Conservation (phyloP, 2,329 filamentous ascomycete species). For the Thelonectria rubi region DNA sequence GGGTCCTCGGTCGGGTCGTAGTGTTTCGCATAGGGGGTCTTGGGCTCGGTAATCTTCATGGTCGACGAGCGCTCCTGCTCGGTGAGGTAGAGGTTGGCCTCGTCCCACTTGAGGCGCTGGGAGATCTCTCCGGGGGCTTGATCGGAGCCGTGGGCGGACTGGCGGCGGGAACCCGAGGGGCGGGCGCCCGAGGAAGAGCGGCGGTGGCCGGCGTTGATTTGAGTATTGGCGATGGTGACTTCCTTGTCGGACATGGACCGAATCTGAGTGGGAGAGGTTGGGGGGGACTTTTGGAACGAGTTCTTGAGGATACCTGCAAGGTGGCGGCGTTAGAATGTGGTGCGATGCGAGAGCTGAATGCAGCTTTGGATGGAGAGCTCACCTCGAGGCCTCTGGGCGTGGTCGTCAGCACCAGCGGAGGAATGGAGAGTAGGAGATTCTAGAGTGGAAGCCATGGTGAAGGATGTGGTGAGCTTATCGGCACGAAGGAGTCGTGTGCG, state of each 20-base stretch:
- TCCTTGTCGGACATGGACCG: slow-evolving; percentile 76
- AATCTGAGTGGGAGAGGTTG: slow-evolving; percentile 57
- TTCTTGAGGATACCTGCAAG: slow-evolving; percentile 90
- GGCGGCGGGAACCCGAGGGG: slow-evolving; percentile 73
- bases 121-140: slow-evolving; percentile 60
- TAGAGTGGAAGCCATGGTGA: slow-evolving; percentile 54
- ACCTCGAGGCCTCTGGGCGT: slow-evolving; percentile 59
- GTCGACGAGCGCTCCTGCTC: slow-evolving; percentile 95
- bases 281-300: slow-evolving; percentile 71
- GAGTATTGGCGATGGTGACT: slow-evolving; percentile 90
- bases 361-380: slow-evolving; percentile 24
- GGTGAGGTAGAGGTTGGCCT: slow-evolving; percentile 95
- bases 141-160: slow-evolving; percentile 63
- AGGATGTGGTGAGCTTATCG: slow-evolving; percentile 28
- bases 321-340: slow-evolving; percentile 9
- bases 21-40: slow-evolving; percentile 93
- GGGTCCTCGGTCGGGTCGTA: slow-evolving; percentile 92
- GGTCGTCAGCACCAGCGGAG: slow-evolving; percentile 52
- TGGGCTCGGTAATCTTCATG: slow-evolving; percentile 99
- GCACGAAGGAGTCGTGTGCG: slow-evolving; percentile 17
- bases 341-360: neutral
- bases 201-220: slow-evolving; percentile 90
- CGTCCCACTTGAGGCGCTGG: slow-evolving; percentile 95
- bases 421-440: slow-evolving; percentile 52
- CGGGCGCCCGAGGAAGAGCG: slow-evolving; percentile 79